Base-by-base conservation (phyloP, 1,284 basidiomycete species). In the Boletus semigastroideus region DNA sequence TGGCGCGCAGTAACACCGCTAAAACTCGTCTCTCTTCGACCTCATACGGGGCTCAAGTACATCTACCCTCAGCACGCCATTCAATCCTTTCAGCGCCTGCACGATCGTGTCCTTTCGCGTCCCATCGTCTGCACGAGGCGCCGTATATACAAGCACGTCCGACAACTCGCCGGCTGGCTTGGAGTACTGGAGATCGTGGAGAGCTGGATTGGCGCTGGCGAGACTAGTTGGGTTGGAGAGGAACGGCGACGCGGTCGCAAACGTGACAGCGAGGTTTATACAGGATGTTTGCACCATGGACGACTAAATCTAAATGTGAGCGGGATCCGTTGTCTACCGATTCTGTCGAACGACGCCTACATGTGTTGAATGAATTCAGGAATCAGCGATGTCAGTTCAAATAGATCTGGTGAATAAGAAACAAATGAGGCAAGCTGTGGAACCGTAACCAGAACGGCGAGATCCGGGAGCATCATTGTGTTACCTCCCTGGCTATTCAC, bases 21-120 rank as follows among this genome's bases (percentile, higher is more conserved):
- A 67, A 49, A 66, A 59, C 22, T 68, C 66, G 25, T 67, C 62
- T 43, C 66, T 59, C 47, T 68, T 65, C 13, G 27, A 28, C 40
- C 66, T 57, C 55, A 14, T 52, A 22, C 58, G 65, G 12, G 47
- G 17, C 28, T 65, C 58, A 20, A 67, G 56, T 6, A 59, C 53
- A 38, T 65, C 64, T 3, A 65, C 64, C 34, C 52, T 67, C 1
- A 57, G 34, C 38, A 65, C 60, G 20, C 62, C 34, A 20, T 65
- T 52, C 38, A 63, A 14, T 13, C 52, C 39, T 20, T 59, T 52
- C 43, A 65, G 38, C 22, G 37, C 54, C 42, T 53, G 52, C 25
- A 68, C 42, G 0, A 65, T 40, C 22, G 57, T 54, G 28, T 66
- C 51, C 25, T 28, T 51, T 27, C 34, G 42, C 3, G 36, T 12